Conservation (phyloP, 1,139 yeast genomes). For the Yamadazyma taylorii region DNA sequence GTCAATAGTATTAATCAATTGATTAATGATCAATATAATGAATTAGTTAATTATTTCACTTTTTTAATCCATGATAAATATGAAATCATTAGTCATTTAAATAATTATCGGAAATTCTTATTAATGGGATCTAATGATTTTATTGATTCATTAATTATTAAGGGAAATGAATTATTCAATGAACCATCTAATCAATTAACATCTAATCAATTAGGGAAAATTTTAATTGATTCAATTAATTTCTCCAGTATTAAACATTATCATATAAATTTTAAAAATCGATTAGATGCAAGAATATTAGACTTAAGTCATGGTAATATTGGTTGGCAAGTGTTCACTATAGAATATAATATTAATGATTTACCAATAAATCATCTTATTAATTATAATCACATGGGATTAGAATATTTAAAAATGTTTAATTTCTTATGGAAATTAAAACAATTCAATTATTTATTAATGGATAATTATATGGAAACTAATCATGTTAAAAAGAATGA, state of each 20-base stretch:
- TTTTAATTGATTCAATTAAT: constrained; percentile 66
- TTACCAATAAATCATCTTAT: constrained; percentile 51
- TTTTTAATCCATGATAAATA: constrained; percentile 49
- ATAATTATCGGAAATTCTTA: constrained; percentile 63
- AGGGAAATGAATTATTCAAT: constrained; percentile 55
- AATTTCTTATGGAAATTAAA: constrained; percentile 82
- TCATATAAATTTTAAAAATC: constrained; percentile 21
- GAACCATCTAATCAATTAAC: constrained; percentile 65
- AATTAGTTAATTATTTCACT: constrained; percentile 56
- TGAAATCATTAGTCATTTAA: constrained; percentile 52
- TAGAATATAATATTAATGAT: constrained; percentile 70
- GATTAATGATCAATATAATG: constrained; percentile 54
- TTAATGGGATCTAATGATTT: constrained; percentile 79
- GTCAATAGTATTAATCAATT: constrained; percentile 27
- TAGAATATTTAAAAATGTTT: constrained; percentile 77
- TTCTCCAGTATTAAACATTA: constrained; percentile 59
- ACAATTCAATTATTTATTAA: constrained; percentile 56
- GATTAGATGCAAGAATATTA: constrained; percentile 80
- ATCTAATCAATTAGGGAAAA: constrained; percentile 63
- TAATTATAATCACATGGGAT: constrained; percentile 35
- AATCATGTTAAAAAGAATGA: constrained; percentile 37
- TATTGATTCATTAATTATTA: constrained; percentile 59
- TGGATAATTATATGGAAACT: constrained; percentile 37
- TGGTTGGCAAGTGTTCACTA: constrained; percentile 92
- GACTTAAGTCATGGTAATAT: constrained; percentile 61